Conservation (phyloP, 371 early-diverging fungal genomes). For the Mortierella sp. region DNA sequence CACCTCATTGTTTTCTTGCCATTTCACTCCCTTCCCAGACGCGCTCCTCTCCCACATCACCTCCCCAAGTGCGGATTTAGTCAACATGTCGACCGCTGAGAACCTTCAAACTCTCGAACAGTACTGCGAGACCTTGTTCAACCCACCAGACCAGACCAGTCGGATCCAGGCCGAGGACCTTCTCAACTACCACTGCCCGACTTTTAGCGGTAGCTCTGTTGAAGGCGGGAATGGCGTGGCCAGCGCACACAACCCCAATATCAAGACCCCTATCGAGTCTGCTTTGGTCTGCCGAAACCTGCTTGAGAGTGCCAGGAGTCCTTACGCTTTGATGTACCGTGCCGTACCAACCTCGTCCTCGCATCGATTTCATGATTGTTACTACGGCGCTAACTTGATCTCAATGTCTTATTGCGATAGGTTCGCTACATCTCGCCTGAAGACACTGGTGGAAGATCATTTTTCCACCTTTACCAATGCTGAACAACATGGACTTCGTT, state of each 20-base stretch:
- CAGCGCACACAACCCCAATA: constrained; percentile 42
- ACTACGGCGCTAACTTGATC: neutral
- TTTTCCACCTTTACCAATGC: constrained; percentile 71
- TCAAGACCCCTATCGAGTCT: constrained; percentile 77
- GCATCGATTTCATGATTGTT: too few relatives aligned
- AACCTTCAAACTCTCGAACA: constrained; percentile 40
- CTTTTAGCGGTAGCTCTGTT: constrained; percentile 67
- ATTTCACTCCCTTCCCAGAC: too few relatives aligned
- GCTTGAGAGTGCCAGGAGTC: constrained; percentile 74
- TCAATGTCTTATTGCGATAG: constrained; percentile 7
- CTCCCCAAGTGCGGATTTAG: neutral
- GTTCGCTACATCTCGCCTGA: constrained; percentile 75
- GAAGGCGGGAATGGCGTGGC: constrained; percentile 51
- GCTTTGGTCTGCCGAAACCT: constrained; percentile 75
- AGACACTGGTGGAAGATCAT: constrained; percentile 76
- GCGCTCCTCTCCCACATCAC: neutral
- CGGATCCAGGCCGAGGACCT: constrained; percentile 77
- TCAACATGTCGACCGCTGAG: constrained; percentile 25
- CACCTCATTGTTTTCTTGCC: too few relatives aligned
- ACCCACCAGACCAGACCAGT: constrained; percentile 67
- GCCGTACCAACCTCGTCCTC: too few relatives aligned
- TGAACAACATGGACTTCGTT: constrained; percentile 51
- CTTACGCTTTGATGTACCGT: constrained; percentile 78
- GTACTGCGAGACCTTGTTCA: constrained; percentile 66
- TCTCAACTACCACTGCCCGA: constrained; percentile 84